Evolutionary conservation across 208 protist species (phyloP), one percentile per base, ranked within the genome.

Genomic region (Wallacemonas sp.): DNA sequence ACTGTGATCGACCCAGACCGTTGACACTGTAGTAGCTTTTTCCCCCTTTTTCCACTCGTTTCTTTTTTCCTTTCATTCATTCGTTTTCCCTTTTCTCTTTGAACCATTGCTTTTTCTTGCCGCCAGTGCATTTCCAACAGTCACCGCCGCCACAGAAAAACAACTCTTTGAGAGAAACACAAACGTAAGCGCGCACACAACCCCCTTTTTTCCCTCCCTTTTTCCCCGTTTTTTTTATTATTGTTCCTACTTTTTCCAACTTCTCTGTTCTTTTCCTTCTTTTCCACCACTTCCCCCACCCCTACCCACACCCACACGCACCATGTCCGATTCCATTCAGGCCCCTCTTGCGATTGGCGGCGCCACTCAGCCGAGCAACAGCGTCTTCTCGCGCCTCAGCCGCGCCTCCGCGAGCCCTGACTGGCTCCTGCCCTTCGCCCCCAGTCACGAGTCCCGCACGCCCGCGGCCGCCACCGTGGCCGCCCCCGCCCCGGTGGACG

Each of bases 381-480:
- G 76, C 57, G 61, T 57, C 32, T 79, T 82, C 33, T 61, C 79
- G 1, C 72, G 72, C 16, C 63, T 86, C n/a, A 84, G 82, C 50
- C 75, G 82, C 31, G 65, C 72, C 32, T 65, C 72, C 33, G 67
- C 74, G 49, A 89, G 81, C 72, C 76, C 72, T 5, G 84, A 89
- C 55, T 89, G 84, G 84, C 79, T 86, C 61, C 65, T 74, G 2
- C 78, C 80, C 4, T 74, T 89, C 46, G 72, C 72, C 18, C 69
- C 41, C 22, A 70, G 26, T 46, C 46, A 70, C 32, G 57, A 67
- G 4, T 10, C 41, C 33, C 67, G 64, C 29, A 65, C 52, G 4
- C 45, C 49, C 20, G 69, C 59, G 4, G 59, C 62, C 38, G 45
- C 61, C 10, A 45, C 57, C 46, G 45, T 62, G 38, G 70, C 49